phyloP scores from a whole-genome alignment of 257 asterid genomes.

The Ligustrum vulgare region DNA sequence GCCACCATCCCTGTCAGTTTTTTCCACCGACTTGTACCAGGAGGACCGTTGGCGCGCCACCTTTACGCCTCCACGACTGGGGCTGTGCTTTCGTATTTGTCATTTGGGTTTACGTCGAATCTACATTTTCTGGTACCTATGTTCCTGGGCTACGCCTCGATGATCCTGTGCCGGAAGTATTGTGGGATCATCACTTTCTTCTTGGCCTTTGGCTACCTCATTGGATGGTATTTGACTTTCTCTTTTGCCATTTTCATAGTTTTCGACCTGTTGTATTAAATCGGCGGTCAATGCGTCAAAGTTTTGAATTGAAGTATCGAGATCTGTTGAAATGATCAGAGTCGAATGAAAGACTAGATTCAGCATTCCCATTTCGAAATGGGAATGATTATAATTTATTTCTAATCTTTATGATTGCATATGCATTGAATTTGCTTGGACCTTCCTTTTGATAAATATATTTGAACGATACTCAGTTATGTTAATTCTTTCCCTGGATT shows the following conservation, averaged over 20 bases:
- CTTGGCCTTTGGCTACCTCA: slow-evolving; percentile 83
- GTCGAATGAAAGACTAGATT: not conserved
- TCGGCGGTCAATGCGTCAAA: too few relatives aligned
- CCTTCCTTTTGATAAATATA: not conserved
- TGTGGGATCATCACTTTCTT: slow-evolving; percentile 76
- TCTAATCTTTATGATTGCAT: not conserved
- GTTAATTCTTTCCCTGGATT: too few relatives aligned
- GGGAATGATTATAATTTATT: not conserved
- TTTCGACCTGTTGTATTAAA: not conserved
- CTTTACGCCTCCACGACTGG: slow-evolving; percentile 79
- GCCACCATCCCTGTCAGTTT: slow-evolving; percentile 90
- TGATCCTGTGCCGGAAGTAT: slow-evolving; percentile 55
- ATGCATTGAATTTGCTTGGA: slow-evolving; percentile 6
- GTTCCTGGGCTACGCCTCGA: slow-evolving; percentile 79
- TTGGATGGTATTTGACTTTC: slow-evolving; percentile 67
- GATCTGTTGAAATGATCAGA: not conserved
- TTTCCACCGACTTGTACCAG: slow-evolving; percentile 78
- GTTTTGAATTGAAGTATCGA: not conserved
- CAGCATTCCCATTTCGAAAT: not conserved
- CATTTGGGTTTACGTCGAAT: slow-evolving; percentile 88
- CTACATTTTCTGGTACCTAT: slow-evolving; percentile 87
- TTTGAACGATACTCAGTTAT: not conserved
- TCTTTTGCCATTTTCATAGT: not conserved
- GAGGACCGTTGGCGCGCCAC: slow-evolving; percentile 64
- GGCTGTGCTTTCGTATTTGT: slow-evolving; percentile 66